Conservation (phyloP, 495 filamentous ascomycete species). For the Aspergillus haitiensis region DNA sequence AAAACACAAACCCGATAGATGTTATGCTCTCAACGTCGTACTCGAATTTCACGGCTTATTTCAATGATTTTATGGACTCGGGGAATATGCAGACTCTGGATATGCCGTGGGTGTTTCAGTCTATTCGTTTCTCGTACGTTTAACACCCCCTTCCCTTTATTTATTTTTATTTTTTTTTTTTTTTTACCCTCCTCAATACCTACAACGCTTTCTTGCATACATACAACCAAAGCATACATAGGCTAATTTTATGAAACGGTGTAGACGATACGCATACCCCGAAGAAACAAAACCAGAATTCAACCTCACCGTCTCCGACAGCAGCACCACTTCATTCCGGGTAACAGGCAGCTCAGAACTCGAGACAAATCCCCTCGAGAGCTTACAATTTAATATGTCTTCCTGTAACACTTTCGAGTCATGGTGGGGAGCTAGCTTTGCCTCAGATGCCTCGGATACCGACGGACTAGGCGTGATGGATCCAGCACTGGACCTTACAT, state of each 20-base stretch:
- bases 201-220: neutral
- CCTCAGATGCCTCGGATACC: neutral
- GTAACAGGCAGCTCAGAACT: neutral
- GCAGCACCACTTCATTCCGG: neutral
- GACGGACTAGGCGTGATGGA: neutral
- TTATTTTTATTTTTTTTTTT: neutral
- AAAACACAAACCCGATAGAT: slow-evolving; percentile 12
- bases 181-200: neutral
- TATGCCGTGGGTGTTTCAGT: slow-evolving; percentile 9
- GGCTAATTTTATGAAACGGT: neutral
- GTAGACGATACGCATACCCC: neutral
- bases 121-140: neutral
- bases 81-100: neutral
- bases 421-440: slow-evolving; percentile 3
- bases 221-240: neutral
- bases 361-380: neutral
- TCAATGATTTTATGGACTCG: neutral
- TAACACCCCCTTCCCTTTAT: neutral
- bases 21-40: slow-evolving; percentile 5
- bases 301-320: slow-evolving; percentile 2
- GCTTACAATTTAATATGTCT: slow-evolving; percentile 1
- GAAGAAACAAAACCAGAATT: slow-evolving; percentile 1
- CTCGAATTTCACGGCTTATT: slow-evolving; percentile 10
- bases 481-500: slow-evolving; percentile 2
- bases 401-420: neutral